Conservation (phyloP, 257 asterid genomes). For the Scutellaria minor region DNA sequence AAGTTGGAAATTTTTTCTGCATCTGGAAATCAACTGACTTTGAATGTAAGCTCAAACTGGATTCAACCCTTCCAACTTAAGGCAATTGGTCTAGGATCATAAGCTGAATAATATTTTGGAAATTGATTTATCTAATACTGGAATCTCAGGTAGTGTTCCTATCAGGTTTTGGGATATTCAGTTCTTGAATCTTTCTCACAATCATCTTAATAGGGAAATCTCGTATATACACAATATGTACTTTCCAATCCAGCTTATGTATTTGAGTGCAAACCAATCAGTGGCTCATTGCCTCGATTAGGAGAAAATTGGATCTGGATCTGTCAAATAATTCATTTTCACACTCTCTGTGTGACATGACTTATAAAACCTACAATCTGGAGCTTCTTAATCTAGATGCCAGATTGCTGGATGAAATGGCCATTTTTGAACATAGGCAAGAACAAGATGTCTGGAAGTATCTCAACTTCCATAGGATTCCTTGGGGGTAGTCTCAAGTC, state of each 20-base stretch:
- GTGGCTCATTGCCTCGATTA: slow-evolving; percentile 37
- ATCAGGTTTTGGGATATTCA: slow-evolving; percentile 41
- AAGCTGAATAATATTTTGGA: background rate
- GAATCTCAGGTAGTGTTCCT: slow-evolving; percentile 35
- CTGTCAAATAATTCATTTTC: slow-evolving; percentile 40
- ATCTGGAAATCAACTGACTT: background rate
- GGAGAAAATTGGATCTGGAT: slow-evolving; percentile 24
- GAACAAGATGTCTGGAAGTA: slow-evolving; percentile 40
- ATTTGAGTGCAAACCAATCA: slow-evolving; percentile 44
- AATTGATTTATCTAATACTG: slow-evolving; percentile 38
- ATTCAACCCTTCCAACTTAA: background rate
- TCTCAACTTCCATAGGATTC: slow-evolving; percentile 42
- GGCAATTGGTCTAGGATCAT: background rate
- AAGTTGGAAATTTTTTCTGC: background rate
- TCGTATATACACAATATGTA: background rate
- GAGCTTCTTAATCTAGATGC: slow-evolving; percentile 39
- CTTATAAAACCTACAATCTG: background rate
- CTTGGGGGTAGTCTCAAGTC: too few relatives aligned
- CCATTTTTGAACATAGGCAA: slow-evolving; percentile 33
- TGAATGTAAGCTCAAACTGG: background rate
- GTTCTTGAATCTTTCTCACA: slow-evolving; percentile 31
- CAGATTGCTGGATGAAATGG: slow-evolving; percentile 47
- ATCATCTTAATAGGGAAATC: slow-evolving; percentile 2
- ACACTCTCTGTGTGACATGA: slow-evolving; percentile 27
- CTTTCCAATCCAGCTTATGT: background rate